These are phyloP conservation scores for Shiraia sp. DNA, from an alignment of 2,329 filamentous ascomycete genomes.

Conservation along the genomic window DNA sequence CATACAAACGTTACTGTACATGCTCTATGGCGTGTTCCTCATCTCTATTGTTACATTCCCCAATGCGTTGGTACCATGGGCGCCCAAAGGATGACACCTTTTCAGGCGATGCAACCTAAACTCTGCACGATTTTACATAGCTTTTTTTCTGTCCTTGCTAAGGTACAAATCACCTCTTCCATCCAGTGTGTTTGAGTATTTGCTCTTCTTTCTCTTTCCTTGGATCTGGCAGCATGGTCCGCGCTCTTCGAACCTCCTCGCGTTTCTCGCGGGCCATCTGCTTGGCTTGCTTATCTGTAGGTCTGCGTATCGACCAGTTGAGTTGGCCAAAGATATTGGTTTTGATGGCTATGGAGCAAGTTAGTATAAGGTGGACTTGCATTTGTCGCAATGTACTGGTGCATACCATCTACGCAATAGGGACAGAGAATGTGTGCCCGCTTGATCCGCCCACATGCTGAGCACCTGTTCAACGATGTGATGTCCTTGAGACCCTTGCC, in stretches of 20 bases:
- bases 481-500: slow-evolving; percentile 94
- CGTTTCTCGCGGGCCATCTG: slow-evolving; percentile 29
- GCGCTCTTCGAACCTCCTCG: slow-evolving; percentile 14
- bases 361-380: slow-evolving; percentile 6
- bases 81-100: neutral
- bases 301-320: slow-evolving; percentile 30
- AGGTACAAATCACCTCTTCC: slow-evolving; percentile 19
- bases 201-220: slow-evolving; percentile 31
- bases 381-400: neutral
- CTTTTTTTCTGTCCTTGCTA: no score
- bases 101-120: no score
- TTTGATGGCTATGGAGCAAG: slow-evolving; percentile 32
- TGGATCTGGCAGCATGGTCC: slow-evolving; percentile 23
- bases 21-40: neutral
- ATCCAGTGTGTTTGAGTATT: slow-evolving; percentile 34
- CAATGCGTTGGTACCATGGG: neutral
- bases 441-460: slow-evolving; percentile 85
- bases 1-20: no score
- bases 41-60: neutral
- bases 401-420: slow-evolving; percentile 79
- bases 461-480: slow-evolving; percentile 83
- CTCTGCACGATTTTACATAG: no score
- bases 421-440: slow-evolving; percentile 87
- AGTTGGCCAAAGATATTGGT: slow-evolving; percentile 37
- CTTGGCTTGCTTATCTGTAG: slow-evolving; percentile 36